Base-by-base conservation (phyloP, 1,284 basidiomycete genomes). In the Cryptococcus sp. region DNA sequence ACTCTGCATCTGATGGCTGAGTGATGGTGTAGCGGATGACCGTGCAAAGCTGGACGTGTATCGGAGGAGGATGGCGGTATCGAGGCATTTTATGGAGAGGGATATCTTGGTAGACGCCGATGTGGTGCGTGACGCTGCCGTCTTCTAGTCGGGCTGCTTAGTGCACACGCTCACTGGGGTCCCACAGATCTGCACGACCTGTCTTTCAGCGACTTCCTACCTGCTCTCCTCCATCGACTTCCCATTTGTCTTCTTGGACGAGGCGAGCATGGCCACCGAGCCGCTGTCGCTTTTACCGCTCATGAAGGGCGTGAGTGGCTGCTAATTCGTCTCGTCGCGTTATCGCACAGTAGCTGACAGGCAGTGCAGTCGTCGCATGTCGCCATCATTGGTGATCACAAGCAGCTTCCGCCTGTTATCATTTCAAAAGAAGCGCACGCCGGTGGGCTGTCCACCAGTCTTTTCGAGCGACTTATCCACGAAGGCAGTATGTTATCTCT, bases 261-360 rank as follows among this genome's bases (percentile, higher is more conserved):
- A 97, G 76, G 93, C 91, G 1, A 90, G 88, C 9, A 96, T 95
- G 91, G 92, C 90, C 12, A 95, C 91, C 1, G 93, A 97, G 77
- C 91, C 92, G 15, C 85, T 89, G 21, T 87, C 88, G 12, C 77
- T 93, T 45, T 85, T 94, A 56, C 89, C 91, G 0, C 79, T 94
- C 38, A 91, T 90, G 84, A 91, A 89, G 82, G 91, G 91, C 2
- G 88, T 88, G 77, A 55, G 87, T 83, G 33, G 28, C 47, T 56
- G 52, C 52, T 35, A 63, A 16, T n/a, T 50, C 7, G 28, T 6
- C 40, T 40, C 18, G 8, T 18, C 43, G 28, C 9, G 28, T 16
- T 4, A 43, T n/a, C n/a, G n/a, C n/a, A 16, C 16, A 18, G 47
- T 15, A 13, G 24, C 43, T 52, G 28, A 37, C 43, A 12, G 8